These are phyloP conservation scores for Daldinia concentrica DNA, from an alignment of 495 filamentous ascomycete species.

Conservation along the genomic window DNA sequence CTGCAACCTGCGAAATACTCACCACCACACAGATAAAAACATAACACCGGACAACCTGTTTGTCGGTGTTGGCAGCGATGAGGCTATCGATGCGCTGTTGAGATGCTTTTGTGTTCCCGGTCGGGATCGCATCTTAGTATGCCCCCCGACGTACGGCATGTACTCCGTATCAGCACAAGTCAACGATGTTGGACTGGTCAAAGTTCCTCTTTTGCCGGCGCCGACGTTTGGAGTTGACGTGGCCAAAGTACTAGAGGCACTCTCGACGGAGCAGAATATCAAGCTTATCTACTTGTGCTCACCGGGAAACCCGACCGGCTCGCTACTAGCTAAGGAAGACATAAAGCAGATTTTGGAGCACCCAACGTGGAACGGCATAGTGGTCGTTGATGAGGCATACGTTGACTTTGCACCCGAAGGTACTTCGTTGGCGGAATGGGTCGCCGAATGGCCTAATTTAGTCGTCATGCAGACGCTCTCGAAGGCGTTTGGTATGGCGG, in stretches of 20 bases:
- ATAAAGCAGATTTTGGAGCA: slow-evolving; percentile 79
- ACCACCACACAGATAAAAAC: slow-evolving; percentile 76
- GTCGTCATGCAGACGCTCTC: slow-evolving; percentile 98
- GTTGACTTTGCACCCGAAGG: slow-evolving; percentile 89
- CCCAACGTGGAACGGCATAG: slow-evolving; percentile 93
- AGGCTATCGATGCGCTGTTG: slow-evolving; percentile 92
- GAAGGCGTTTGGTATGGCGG: slow-evolving; percentile 95
- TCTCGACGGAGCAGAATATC: slow-evolving; percentile 72
- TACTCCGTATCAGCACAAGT: slow-evolving; percentile 92
- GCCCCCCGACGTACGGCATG: slow-evolving; percentile 98
- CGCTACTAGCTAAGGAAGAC: slow-evolving; percentile 78
- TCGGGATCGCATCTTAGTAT: slow-evolving; percentile 87
- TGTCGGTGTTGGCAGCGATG: slow-evolving; percentile 94
- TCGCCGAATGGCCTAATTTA: slow-evolving; percentile 91
- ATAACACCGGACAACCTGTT: slow-evolving; percentile 87
- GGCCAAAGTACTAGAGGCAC: slow-evolving; percentile 68
- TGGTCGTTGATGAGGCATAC: slow-evolving; percentile 95
- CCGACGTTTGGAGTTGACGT: slow-evolving; percentile 76
- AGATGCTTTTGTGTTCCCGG: slow-evolving; percentile 92
- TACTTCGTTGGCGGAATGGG: slow-evolving; percentile 90
- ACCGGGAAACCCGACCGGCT: slow-evolving; percentile 91
- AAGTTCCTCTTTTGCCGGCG: slow-evolving; percentile 73
- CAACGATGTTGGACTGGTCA: slow-evolving; percentile 88
- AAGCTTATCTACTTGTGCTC: slow-evolving; percentile 93
- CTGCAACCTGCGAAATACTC: slow-evolving; percentile 87